Base-by-base conservation (phyloP, 805 yeast species). In the Cyberlindnera petersonii region DNA sequence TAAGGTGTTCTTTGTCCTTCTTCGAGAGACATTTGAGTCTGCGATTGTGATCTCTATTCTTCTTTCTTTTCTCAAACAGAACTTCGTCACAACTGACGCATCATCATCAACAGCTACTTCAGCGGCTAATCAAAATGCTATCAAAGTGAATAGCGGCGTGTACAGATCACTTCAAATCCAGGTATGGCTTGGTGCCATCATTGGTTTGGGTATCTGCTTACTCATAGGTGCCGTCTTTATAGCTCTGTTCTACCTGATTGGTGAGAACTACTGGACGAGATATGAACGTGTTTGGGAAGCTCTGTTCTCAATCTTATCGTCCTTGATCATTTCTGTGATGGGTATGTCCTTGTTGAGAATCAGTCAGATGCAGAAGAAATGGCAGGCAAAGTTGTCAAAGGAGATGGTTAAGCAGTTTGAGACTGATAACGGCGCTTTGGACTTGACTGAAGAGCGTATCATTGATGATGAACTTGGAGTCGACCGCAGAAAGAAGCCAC, bases 251-350 rank as follows among this genome's bases (percentile, higher is more conserved):
- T 86, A 87, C 55, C 59, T 81, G 34, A 64, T 88, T 31, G 96
- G 96, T 14, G 77, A 78, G 29, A 93, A 88, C 61, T 67, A 86
- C 44, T 88, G 96, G 96, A 72, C 89, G 5, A 68, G 77, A 41
- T 83, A 95, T 26, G 97, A 88, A 58, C 75, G 93, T 52, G 69
- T 86, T 32, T 88, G 96, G 91, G 97, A 88, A 56, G 95, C 95
- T 6, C 64, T 82, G 3, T 82, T 88, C 58, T 82, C 91, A 48
- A 71, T 89, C 5, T 58, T 87, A 24, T 86, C 95, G 4, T 76
- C 93, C 14, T 49, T 83, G 3, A 78, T 88, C 49, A 88, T 88
- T 47, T 84, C 95, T 0, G 62, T 82, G 5, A 87, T 88, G 96
- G 96, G 96, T 3, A 58, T 86, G 22, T 82, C 93, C 24, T 74